These are phyloP conservation scores for Fraxinus platypoda DNA, from an alignment of 305 asterid species.

Conservation along the genomic window DNA sequence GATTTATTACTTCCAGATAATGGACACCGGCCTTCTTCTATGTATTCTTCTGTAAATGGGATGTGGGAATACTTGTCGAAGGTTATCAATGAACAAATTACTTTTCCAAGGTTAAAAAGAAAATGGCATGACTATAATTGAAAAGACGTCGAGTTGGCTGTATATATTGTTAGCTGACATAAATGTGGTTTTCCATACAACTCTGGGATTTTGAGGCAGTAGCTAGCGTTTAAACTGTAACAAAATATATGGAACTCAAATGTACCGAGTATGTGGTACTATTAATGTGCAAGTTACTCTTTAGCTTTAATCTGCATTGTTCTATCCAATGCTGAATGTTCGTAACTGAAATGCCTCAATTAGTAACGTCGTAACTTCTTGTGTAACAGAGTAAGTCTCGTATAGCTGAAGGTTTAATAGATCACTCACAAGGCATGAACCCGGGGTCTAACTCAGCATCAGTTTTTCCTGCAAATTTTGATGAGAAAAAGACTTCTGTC, in stretches of 20 bases:
- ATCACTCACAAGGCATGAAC: constrained; percentile 47
- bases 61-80: neutral
- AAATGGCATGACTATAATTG: neutral
- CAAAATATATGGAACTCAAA: neutral
- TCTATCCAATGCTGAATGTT: neutral
- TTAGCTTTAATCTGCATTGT: neutral
- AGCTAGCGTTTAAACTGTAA: neutral
- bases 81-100: neutral
- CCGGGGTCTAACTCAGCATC: constrained; percentile 46
- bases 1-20: neutral
- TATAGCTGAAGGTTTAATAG: constrained; percentile 51
- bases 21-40: neutral
- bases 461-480: constrained; percentile 49
- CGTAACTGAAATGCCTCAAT: neutral
- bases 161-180: neutral
- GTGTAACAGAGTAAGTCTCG: constrained; percentile 54
- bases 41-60: neutral
- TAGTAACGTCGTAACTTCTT: constrained; percentile 16
- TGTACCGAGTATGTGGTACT: neutral
- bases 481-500: constrained; percentile 44
- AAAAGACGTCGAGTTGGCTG: neutral
- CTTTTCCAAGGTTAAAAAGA: neutral
- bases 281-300: neutral
- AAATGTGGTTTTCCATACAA: neutral
- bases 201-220: neutral